Evolutionary conservation across 2,329 filamentous ascomycete species (phyloP), one percentile per base, ranked within the genome.

Genomic region (Sporothrix schenckii): DNA sequence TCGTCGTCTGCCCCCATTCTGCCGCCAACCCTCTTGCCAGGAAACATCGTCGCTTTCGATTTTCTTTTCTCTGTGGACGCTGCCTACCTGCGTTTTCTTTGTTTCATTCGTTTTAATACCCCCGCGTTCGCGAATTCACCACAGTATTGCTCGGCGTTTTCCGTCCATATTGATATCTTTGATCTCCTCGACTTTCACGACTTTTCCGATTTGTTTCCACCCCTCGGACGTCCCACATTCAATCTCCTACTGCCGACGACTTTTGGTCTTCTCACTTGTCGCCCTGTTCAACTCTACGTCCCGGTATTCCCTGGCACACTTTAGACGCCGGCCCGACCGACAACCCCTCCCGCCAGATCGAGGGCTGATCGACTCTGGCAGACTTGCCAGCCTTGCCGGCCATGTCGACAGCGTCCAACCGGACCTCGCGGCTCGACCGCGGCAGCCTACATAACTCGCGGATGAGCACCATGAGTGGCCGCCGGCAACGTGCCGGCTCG

Each of bases 401-500:
- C 73, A 87, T 87, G 85, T 87, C 85, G 76, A 81, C 82, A 73
- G 80, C 81, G 60, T 86, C 85, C 74, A 83, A 81, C 74, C 80
- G 80, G 73, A 84, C 84, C 56, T 81, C 80, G 70, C 80, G 81
- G 73, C 79, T 80, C 54, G 80, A 79, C 75, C 83, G 83, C 73
- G 81, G 82, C 70, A 83, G 84, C 71, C 74, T 83, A 70, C 79
- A 80, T 72, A 82, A 81, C 77, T 73, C 80, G 19, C 78, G 84
- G 77, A 79, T 82, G 75, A 77, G 79, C 79, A 71, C 50, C 7
- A 75, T 79, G 72, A 66, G 61, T 44, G 30, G 52, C 27, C 75
- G 81, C 75, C 68, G 80, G 70, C 74, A 78, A 61, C 81, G 85
- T 73, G 78, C 82, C 11, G 76, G 78, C 47, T 88, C 87, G 63